Base-by-base conservation (phyloP, 306 rosid species). In the Abrus precatorius region DNA sequence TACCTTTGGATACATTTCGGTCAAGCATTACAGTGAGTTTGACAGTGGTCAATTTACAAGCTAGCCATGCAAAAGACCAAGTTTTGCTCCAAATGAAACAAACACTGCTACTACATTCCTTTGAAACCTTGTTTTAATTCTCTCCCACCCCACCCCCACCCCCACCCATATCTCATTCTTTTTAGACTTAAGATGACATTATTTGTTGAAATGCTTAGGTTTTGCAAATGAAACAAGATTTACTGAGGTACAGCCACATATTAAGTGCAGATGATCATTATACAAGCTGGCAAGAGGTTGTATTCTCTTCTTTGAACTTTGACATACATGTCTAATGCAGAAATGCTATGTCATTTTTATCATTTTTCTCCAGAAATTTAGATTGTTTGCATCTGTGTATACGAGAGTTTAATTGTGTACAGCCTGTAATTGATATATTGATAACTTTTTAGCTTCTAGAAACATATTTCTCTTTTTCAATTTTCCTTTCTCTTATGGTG, bases 201-300 rank as follows among this genome's bases (percentile, higher is more conserved):
- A 67, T 83, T 78, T 65, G 57, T 86, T 85, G 56, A 53, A 76
- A 80, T 87, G 86, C 67, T 68, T 78, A 95, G 99, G 97, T 93
- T 67, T 84, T 90, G 86, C 92, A 89, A 82, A 86, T 82, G 89
- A 95, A 84, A 87, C 94, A 89, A 90, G 99, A 95, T 79, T 82
- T 95, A 88, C 99, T 87, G 91, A 90, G 93, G 84, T 95, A 93
- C 86, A 86, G 91, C 84, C 99, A 78, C 90, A 93, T 93, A 75
- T 76, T 91, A 81, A 88, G 91, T 84, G 97, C 99, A 53, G 99
- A 95, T 62, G 94, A 95, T 76, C 94, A 84, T 77, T 91, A 90
- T 77, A 82, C 85, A 47, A 95, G 97, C 94, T 95, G 99, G 99
- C 97, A 93, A 87, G 97, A 95, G 99, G 99, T 95, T 84, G 73